These are phyloP conservation scores for Colletotrichum zoysiae DNA, from an alignment of 2,329 filamentous ascomycete genomes.

Conservation along the genomic window DNA sequence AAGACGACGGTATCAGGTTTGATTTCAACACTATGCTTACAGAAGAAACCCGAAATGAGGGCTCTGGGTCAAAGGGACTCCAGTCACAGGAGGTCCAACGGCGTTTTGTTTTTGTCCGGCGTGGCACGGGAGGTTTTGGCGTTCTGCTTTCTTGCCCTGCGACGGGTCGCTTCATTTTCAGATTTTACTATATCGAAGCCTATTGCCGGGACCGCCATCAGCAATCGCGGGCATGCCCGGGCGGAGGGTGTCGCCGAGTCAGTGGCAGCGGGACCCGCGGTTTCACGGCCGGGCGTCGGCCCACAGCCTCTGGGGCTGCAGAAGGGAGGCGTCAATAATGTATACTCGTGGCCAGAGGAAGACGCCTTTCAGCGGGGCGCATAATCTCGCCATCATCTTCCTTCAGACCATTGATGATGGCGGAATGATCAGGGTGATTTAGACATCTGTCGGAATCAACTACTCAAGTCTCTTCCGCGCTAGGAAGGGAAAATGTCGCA, in stretches of 20 bases:
- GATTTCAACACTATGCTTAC: background rate
- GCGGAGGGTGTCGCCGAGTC: background rate
- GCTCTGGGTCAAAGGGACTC: background rate
- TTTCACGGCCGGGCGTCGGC: background rate
- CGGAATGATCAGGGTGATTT: background rate
- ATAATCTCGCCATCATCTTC: slow-evolving; percentile 9
- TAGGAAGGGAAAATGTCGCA: slow-evolving; percentile 17
- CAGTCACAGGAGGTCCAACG: background rate
- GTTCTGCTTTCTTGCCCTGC: slow-evolving; percentile 3
- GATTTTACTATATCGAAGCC: background rate
- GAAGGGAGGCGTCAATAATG: slow-evolving; percentile 8
- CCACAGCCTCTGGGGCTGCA: slow-evolving; percentile 7
- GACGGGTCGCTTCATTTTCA: background rate
- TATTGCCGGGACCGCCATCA: background rate
- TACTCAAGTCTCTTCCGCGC: slow-evolving; percentile 3
- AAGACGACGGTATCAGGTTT: background rate
- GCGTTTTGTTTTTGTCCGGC: slow-evolving; percentile 18
- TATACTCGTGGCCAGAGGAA: slow-evolving; percentile 2
- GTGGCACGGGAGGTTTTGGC: background rate
- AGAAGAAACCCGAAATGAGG: background rate
- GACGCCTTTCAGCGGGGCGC: slow-evolving; percentile 8
- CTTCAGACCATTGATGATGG: slow-evolving; percentile 1
- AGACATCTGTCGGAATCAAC: slow-evolving; percentile 16
- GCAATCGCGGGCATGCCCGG: background rate
- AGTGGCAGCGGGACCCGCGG: background rate